These are phyloP conservation scores for Metroxylon sagu DNA, from an alignment of 176 grass and related monocot species.

Conservation along the genomic window DNA sequence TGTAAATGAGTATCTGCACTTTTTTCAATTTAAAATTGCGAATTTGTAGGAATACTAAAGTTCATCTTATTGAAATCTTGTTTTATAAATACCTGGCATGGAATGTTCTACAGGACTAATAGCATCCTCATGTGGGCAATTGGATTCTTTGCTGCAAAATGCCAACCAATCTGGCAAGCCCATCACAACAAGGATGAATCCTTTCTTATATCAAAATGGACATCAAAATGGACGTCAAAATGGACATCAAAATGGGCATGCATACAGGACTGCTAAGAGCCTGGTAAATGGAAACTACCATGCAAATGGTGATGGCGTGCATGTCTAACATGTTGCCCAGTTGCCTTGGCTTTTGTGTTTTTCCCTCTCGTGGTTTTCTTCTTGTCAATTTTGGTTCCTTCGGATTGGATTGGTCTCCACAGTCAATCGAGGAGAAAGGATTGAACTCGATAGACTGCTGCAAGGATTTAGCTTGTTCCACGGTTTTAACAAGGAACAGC, in stretches of 20 bases:
- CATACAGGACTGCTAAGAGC: slow-evolving; percentile 40
- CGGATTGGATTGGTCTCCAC: slow-evolving; percentile 27
- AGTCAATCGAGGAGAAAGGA: no score
- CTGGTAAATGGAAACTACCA: slow-evolving; percentile 53
- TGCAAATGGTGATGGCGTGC: slow-evolving; percentile 62
- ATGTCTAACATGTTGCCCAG: slow-evolving; percentile 29
- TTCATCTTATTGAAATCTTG: background rate
- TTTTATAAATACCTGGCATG: background rate
- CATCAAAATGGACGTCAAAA: slow-evolving; percentile 16
- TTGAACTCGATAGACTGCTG: no score
- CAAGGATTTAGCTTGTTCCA: no score
- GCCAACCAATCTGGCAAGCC: background rate
- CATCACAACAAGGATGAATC: no score
- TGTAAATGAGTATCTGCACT: no score
- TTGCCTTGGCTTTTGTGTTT: slow-evolving; percentile 22
- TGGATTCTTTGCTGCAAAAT: slow-evolving; percentile 1
- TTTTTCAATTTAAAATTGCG: no score
- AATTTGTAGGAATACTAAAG: background rate
- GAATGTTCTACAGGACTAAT: slow-evolving; percentile 6
- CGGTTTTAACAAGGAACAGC: no score
- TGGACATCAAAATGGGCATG: slow-evolving; percentile 38
- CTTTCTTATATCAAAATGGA: background rate
- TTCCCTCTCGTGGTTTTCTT: slow-evolving; percentile 21
- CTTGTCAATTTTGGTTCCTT: slow-evolving; percentile 17
- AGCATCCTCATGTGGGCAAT: slow-evolving; percentile 11